Percentiles rank a stretch among this genome's conserved stretches.
phyloP scores from a whole-genome alignment of 495 filamentous ascomycete genomes.

The Cenococcum geophilum region DNA sequence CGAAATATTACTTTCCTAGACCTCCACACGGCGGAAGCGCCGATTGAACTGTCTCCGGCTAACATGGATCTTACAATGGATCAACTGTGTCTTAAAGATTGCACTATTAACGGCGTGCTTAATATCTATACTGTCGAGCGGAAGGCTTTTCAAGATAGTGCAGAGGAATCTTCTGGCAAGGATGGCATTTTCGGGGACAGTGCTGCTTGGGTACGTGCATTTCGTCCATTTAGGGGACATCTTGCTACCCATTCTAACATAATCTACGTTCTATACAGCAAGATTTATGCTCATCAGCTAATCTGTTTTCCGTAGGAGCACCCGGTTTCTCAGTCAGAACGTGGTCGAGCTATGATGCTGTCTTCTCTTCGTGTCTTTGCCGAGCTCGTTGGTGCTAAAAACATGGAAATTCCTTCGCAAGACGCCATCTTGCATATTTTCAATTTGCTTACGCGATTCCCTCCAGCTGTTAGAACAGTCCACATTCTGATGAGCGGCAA shows the following conservation, averaged over 20 bases:
- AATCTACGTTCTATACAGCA: too few species aligned
- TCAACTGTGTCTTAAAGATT: slow-evolving; percentile 14
- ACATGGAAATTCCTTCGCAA: slow-evolving; percentile 28
- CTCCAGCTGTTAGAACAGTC: slow-evolving; percentile 34
- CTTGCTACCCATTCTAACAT: too few species aligned
- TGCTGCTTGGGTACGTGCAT: slow-evolving; percentile 21
- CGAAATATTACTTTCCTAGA: slow-evolving; percentile 20
- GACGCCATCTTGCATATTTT: slow-evolving; percentile 34
- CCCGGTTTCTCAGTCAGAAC: slow-evolving; percentile 23
- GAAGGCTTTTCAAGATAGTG: not conserved
- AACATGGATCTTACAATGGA: slow-evolving; percentile 4
- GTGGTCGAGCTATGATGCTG: slow-evolving; percentile 35
- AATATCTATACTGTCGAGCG: slow-evolving; percentile 34
- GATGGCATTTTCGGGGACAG: slow-evolving; percentile 28
- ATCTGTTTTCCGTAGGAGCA: too few species aligned
- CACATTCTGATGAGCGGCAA: slow-evolving; percentile 33
- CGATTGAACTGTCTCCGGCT: slow-evolving; percentile 24
- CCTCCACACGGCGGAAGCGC: slow-evolving; percentile 24
- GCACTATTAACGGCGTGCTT: slow-evolving; percentile 29
- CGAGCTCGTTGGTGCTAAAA: slow-evolving; percentile 17
- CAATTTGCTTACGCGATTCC: slow-evolving; percentile 28
- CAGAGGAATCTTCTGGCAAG: slow-evolving; percentile 18
- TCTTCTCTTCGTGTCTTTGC: slow-evolving; percentile 34
- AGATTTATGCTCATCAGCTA: too few species aligned
- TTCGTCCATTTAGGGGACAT: not conserved